phyloP scores from a whole-genome alignment of 2,329 filamentous ascomycete genomes.

The Hymenotorrendiella dingleyae region DNA sequence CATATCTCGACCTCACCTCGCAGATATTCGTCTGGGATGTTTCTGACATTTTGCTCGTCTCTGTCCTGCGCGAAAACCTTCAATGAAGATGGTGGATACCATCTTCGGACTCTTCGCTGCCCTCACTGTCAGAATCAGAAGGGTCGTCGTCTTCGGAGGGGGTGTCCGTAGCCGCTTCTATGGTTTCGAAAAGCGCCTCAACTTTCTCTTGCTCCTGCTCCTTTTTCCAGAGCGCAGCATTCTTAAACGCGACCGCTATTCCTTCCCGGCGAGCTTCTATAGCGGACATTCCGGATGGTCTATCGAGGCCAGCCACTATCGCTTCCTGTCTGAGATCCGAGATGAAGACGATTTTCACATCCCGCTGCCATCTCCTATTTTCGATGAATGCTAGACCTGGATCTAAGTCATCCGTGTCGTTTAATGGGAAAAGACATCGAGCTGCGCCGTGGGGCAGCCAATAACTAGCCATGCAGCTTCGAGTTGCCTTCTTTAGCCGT shows the following conservation, averaged over 20 bases:
- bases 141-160: too few species aligned
- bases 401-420: neutral
- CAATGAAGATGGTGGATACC: too few species aligned
- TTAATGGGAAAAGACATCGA: neutral
- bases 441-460: neutral
- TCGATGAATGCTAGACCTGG: neutral
- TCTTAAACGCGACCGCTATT: neutral
- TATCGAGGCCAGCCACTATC: neutral
- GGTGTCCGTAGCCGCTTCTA: too few species aligned
- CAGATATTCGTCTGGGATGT: too few species aligned
- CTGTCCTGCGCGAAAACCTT: too few species aligned
- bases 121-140: too few species aligned
- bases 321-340: neutral
- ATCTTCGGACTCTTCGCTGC: too few species aligned
- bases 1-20: too few species aligned
- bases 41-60: too few species aligned
- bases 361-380: neutral
- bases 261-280: neutral
- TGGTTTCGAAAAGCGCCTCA: too few species aligned
- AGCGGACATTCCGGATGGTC: neutral
- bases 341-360: constrained; percentile 1
- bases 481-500: neutral
- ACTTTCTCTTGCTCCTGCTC: neutral
- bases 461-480: neutral
- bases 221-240: neutral